These are phyloP conservation scores for Chaetomiaceae sp. DNA, from an alignment of 2,329 filamentous ascomycete genomes.

Conservation along the genomic window DNA sequence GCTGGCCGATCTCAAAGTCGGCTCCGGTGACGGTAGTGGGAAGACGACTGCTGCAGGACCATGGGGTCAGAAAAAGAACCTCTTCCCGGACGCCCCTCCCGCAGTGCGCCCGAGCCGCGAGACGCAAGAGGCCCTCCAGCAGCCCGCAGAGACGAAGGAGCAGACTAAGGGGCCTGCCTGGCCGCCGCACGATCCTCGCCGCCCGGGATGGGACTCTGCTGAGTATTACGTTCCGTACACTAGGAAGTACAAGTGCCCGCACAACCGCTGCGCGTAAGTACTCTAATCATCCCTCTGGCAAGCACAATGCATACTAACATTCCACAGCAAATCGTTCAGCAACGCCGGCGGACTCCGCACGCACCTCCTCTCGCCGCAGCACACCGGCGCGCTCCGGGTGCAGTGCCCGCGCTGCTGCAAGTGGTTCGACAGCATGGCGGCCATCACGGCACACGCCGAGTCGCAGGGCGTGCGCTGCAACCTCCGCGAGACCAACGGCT, in stretches of 20 bases:
- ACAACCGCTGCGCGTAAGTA: constrained; percentile 46
- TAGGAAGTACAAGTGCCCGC: constrained; percentile 51
- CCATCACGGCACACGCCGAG: constrained; percentile 48
- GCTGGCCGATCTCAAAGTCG: background rate
- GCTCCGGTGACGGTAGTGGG: background rate
- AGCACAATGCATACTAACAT: background rate
- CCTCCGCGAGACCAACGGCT: constrained; percentile 40
- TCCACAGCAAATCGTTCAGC: constrained; percentile 39
- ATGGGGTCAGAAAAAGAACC: constrained; percentile 27
- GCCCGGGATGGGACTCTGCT: constrained; percentile 43
- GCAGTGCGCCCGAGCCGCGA: constrained; percentile 20
- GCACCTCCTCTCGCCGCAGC: constrained; percentile 44
- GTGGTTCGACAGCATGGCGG: constrained; percentile 38
- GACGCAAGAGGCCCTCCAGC: constrained; percentile 17
- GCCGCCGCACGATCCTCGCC: constrained; percentile 40
- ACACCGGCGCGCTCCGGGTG: constrained; percentile 33
- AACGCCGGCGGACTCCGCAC: constrained; percentile 30
- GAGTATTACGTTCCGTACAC: constrained; percentile 43
- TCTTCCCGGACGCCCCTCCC: constrained; percentile 28
- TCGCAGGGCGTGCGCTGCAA: constrained; percentile 39
- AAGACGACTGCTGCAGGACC: constrained; percentile 17
- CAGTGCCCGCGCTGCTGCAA: constrained; percentile 44
- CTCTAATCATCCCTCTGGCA: background rate
- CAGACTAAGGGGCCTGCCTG: constrained; percentile 5
- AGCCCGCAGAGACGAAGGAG: constrained; percentile 10